Base-by-base conservation (phyloP, 2,329 filamentous ascomycete genomes). In the Aplosporella prunicola region DNA sequence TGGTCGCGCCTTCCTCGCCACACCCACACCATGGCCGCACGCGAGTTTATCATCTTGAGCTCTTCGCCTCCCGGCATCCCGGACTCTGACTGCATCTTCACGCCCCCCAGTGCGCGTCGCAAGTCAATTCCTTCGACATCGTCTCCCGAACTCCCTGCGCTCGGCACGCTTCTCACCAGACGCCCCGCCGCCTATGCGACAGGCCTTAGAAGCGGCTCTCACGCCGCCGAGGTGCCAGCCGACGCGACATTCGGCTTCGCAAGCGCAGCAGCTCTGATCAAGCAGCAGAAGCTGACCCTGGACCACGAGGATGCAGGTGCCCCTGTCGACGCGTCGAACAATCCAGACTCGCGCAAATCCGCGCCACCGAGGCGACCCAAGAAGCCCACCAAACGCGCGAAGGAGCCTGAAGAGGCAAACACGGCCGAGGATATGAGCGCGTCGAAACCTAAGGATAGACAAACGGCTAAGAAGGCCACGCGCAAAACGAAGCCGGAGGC, bases 241-340 rank as follows among this genome's bases (percentile, higher is more conserved):
- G 48, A 44, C 6, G 49, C 46, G 9, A 32, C 44, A 3, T 48
- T 49, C 39, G 57, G 55, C 15, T 60, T 58, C 36, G 53, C 53
- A 48, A 58, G 26, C 55, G 55, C 56, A 5, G 45, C 45, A 35
- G 55, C 50, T 35, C 41, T 61, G 11, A 35, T 58, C n/a, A 49
- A 46, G 38, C 52, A 52, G 2, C 47, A 51, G 25, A 50, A 52
- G 32, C 50, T 56, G 27, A 46, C 40, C 22, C 43, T 51, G 9
- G 45, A 46, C 7, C 20, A 42, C 1, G 43, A 50, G 27, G 13
- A 22, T 14, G 23, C 3, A n/a, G n/a, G n/a, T n/a, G n/a, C n/a
- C n/a, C n/a, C n/a, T n/a, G n/a, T n/a, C n/a, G n/a, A n/a, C n/a
- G n/a, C n/a, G n/a, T n/a, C n/a, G n/a, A n/a, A n/a, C n/a, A n/a